Evolutionary conservation across 805 yeast genomes (phyloP), one percentile per base, ranked within the genome.

Genomic region (Metschnikowia chrysomelidarum): DNA sequence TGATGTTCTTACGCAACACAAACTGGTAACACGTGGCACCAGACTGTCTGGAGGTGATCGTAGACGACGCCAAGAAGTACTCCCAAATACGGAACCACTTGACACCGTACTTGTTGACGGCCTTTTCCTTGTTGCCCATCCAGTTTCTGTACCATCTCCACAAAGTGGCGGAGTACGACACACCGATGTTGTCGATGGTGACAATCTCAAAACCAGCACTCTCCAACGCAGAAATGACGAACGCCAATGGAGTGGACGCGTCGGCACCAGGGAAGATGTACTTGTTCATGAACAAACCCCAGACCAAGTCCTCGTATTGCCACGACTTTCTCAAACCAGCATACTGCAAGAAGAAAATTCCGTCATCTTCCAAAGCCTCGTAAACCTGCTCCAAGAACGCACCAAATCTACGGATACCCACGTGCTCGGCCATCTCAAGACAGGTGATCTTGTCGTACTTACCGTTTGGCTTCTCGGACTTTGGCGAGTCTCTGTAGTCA

Each of bases 241-340:
- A 88, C 41, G 87, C 87, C 51, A 88, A 75, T 24, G 96, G 96
- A 38, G 96, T 88, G 5, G 95, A 86, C 30, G 96, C 96, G 67
- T 87, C 96, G 34, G 96, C 96, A 65, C 96, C 96, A 27, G 96
- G 96, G 87, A 87, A 87, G 59, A 87, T 82, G 66, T 86, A 87
- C 72, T 86, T 87, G 78, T 88, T 87, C 96, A 87, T 88, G 66
- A 87, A 87, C 59, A 88, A 71, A 53, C 96, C 96, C 96, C 96
- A 87, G 63, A 79, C 72, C 55, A 87, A 74, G 62, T 87, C 96
- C 69, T 87, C 96, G 64, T 86, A 87, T 69, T 87, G 96, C 96
- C 96, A 87, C 40, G 75, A 71, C 69, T 87, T 88, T 70, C 96
- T 80, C 53, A 87, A 67, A 36, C 96, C 96, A 33, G 96, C 89